phyloP scores from a whole-genome alignment of 805 yeast genomes.

The Saitoella complicata region DNA sequence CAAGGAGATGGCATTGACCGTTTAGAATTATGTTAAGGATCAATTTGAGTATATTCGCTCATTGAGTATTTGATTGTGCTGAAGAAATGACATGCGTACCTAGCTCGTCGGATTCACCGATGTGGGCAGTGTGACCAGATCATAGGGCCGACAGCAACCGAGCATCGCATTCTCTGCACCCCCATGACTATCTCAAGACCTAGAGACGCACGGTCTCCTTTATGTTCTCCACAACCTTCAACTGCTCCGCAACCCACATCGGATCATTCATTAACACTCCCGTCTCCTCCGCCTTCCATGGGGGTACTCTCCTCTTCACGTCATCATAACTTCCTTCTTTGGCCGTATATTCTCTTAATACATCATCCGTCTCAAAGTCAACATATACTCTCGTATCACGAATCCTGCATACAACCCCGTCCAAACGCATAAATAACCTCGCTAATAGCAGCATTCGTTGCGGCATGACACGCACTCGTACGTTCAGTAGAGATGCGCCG shows the following conservation, averaged over 20 bases:
- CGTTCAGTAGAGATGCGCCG: slow-evolving; percentile 65
- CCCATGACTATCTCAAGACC: not conserved
- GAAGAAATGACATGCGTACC: not conserved
- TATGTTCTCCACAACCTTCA: slow-evolving; percentile 30
- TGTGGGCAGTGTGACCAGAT: not conserved
- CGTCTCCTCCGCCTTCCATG: slow-evolving; percentile 42
- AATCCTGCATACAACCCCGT: slow-evolving; percentile 69
- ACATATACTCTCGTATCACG: slow-evolving; percentile 73
- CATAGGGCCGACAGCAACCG: not conserved
- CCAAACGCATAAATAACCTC: slow-evolving; percentile 75
- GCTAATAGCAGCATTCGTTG: slow-evolving; percentile 56
- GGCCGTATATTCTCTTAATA: slow-evolving; percentile 63
- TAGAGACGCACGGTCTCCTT: slow-evolving; percentile 17
- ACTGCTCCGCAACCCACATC: slow-evolving; percentile 63
- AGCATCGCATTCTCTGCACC: not conserved
- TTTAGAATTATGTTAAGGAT: not conserved
- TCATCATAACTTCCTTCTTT: slow-evolving; percentile 42
- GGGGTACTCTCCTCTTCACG: slow-evolving; percentile 28
- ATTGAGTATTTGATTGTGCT: not conserved
- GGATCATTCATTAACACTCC: slow-evolving; percentile 60
- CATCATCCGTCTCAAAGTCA: slow-evolving; percentile 47
- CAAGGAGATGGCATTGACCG: slow-evolving; percentile 61
- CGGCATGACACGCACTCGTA: slow-evolving; percentile 80
- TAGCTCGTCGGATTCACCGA: not conserved
- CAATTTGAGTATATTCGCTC: too few relatives aligned